Evolutionary conservation across 768 basidiomycete species (phyloP).

Genomic region (Rhizopogon vinicolor): DNA sequence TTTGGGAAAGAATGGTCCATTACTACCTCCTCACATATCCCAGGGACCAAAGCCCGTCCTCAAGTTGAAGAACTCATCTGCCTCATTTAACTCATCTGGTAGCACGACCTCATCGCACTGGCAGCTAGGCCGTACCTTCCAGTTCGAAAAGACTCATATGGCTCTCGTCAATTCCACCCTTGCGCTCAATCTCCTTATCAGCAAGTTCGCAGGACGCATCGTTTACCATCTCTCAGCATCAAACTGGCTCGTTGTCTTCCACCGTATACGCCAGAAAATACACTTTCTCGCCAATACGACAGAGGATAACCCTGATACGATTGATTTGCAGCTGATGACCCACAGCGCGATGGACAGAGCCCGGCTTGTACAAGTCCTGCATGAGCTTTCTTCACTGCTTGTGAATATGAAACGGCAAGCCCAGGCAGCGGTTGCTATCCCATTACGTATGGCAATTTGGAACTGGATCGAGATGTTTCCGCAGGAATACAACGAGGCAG

Average conservation of each 20-base stretch:
- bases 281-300: constrained; percentile 49
- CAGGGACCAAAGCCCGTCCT: constrained; percentile 25
- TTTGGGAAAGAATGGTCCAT: constrained; percentile 12
- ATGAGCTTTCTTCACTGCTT: constrained; percentile 77
- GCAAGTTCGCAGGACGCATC: constrained; percentile 71
- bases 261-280: constrained; percentile 66
- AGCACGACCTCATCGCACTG: constrained; percentile 24
- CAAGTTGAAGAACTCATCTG: constrained; percentile 32
- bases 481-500: constrained; percentile 69
- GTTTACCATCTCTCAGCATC: constrained; percentile 84
- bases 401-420: constrained; percentile 77
- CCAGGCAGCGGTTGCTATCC: constrained; percentile 65
- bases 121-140: constrained; percentile 22
- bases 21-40: constrained; percentile 40
- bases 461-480: constrained; percentile 85
- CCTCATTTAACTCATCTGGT: constrained; percentile 37
- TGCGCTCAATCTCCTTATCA: constrained; percentile 58
- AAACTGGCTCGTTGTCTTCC: constrained; percentile 79
- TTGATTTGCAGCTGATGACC: constrained; percentile 75
- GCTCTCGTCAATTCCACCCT: constrained; percentile 50
- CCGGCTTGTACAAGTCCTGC: constrained; percentile 66
- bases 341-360: constrained; percentile 69
- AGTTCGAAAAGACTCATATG: constrained; percentile 61
- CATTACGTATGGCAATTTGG: constrained; percentile 80
- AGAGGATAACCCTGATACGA: constrained; percentile 58